These are phyloP conservation scores for Candida chauliodis DNA, from an alignment of 805 yeast species.

Conservation along the genomic window DNA sequence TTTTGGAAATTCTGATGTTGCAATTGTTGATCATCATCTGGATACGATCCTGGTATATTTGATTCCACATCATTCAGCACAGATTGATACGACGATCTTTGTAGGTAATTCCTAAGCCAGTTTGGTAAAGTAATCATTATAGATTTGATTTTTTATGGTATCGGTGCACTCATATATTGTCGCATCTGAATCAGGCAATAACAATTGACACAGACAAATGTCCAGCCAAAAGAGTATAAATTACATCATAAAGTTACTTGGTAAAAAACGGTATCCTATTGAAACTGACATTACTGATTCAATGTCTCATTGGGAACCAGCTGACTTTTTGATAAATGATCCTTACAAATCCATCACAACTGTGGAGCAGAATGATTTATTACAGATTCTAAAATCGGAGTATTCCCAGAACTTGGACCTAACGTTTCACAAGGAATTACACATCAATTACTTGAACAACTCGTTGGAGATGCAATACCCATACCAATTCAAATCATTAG, in stretches of 20 bases:
- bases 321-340: slow-evolving; percentile 11
- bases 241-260: slow-evolving; percentile 4
- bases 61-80: neutral
- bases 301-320: slow-evolving; percentile 4
- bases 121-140: slow-evolving; percentile 4
- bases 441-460: slow-evolving; percentile 40
- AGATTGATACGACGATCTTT: slow-evolving; percentile 4
- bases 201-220: neutral
- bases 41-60: slow-evolving; percentile 9
- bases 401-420: slow-evolving; percentile 7
- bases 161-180: no score
- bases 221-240: no score
- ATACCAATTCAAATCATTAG: slow-evolving; percentile 61
- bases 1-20: slow-evolving; percentile 2
- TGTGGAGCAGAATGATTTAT: slow-evolving; percentile 32
- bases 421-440: slow-evolving; percentile 27
- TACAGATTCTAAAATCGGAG: slow-evolving; percentile 17
- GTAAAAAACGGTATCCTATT: slow-evolving; percentile 4
- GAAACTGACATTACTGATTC: slow-evolving; percentile 2
- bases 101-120: slow-evolving; percentile 5
- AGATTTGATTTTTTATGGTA: no score
- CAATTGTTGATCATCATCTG: slow-evolving; percentile 4
- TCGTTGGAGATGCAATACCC: slow-evolving; percentile 32
- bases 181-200: slow-evolving; percentile 4
- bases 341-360: slow-evolving; percentile 34